A percentile compares a stretch with the other conserved stretches of the same genome.
phyloP scores from a whole-genome alignment of 371 early-diverging fungal species.

The Gilbertella persicaria region DNA sequence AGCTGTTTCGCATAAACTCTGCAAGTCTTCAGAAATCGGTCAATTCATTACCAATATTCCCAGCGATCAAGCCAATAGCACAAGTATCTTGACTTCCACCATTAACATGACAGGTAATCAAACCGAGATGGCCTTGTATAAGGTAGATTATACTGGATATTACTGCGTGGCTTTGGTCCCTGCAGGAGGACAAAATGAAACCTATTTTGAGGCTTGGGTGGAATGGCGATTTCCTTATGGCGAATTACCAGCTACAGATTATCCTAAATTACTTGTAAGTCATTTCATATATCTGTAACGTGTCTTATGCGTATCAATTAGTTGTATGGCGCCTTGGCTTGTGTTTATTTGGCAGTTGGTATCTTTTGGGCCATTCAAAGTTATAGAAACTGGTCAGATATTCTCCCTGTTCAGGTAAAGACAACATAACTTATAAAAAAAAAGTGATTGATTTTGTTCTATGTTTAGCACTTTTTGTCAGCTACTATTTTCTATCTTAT shows the following conservation, averaged over 20 bases:
- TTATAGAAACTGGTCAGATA: slow-evolving; percentile 82
- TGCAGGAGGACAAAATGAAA: slow-evolving; percentile 17
- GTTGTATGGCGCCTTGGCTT: slow-evolving; percentile 63
- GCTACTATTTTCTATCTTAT: slow-evolving; percentile 84
- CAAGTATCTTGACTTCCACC: slow-evolving; percentile 43
- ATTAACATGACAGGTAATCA: slow-evolving; percentile 29
- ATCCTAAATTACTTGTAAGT: slow-evolving; percentile 79
- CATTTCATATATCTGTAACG: not conserved
- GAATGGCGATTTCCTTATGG: slow-evolving; percentile 84
- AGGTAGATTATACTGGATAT: slow-evolving; percentile 66
- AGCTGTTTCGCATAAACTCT: slow-evolving; percentile 47
- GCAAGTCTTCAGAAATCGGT: slow-evolving; percentile 44
- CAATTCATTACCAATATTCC: slow-evolving; percentile 43
- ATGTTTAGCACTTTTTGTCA: slow-evolving; percentile 81
- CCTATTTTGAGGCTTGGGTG: slow-evolving; percentile 58
- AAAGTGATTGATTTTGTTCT: not conserved
- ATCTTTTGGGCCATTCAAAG: slow-evolving; percentile 76
- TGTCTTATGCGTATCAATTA: not conserved
- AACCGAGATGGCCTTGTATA: slow-evolving; percentile 47
- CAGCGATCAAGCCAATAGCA: slow-evolving; percentile 24
- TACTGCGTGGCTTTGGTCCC: slow-evolving; percentile 66
- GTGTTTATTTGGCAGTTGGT: slow-evolving; percentile 75
- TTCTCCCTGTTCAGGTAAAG: slow-evolving; percentile 77
- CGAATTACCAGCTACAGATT: slow-evolving; percentile 79
- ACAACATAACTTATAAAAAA: not conserved